These are phyloP conservation scores for Cryptococcus maquisensis DNA, from an alignment of 1,284 basidiomycete genomes.

Conservation along the genomic window DNA sequence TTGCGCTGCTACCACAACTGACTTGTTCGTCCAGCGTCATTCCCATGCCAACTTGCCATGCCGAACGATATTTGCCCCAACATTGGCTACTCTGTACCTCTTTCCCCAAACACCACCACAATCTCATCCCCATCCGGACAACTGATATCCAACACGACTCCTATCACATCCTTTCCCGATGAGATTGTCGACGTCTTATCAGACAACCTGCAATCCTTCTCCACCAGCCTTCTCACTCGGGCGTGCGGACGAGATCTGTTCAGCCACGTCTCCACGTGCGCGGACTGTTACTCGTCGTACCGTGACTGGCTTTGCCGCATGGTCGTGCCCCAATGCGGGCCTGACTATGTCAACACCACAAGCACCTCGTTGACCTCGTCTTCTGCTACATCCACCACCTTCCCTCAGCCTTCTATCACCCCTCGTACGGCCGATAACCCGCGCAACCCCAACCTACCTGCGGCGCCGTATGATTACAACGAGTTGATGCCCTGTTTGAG, in stretches of 20 bases:
- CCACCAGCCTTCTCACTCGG: conserved; percentile 62
- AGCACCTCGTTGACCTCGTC: conserved; percentile 1
- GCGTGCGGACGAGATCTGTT: conserved; percentile 77
- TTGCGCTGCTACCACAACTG: background rate
- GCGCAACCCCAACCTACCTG: conserved; percentile 17
- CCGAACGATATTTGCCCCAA: conserved; percentile 69
- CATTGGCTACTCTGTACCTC: conserved; percentile 64
- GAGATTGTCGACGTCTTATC: conserved; percentile 55
- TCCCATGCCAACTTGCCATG: conserved; percentile 67
- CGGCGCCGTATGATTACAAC: conserved; percentile 52
- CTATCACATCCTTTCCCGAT: conserved; percentile 56
- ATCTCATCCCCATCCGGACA: conserved; percentile 25
- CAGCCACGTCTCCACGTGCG: conserved; percentile 69
- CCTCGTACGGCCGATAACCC: conserved; percentile 51
- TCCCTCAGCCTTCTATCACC: conserved; percentile 38
- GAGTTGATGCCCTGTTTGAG: conserved; percentile 72
- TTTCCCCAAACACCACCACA: conserved; percentile 49
- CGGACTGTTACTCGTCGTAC: conserved; percentile 70
- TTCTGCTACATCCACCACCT: background rate
- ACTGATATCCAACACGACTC: conserved; percentile 49
- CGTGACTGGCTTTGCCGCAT: conserved; percentile 72
- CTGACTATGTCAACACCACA: conserved; percentile 42
- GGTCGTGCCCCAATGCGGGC: conserved; percentile 64
- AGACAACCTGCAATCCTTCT: conserved; percentile 66
- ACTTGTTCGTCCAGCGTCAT: conserved; percentile 53